Base-by-base conservation (phyloP, 176 grass and related monocot genomes). In the Luzula sylvatica region DNA sequence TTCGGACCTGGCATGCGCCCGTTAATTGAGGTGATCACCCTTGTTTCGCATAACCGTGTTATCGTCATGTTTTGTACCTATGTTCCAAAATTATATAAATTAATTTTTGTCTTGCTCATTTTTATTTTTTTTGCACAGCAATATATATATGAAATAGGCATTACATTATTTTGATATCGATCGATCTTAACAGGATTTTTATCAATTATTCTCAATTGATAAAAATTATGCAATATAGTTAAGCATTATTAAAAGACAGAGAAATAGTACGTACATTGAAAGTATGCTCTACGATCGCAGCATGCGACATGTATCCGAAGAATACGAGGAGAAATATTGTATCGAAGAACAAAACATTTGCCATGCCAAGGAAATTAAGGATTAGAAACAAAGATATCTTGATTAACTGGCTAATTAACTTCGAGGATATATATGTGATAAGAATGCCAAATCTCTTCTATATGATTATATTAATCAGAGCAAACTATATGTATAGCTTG, bases 231-330 rank as follows among this genome's bases (percentile, higher is more conserved):
- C n/a, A n/a, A n/a, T n/a, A n/a, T n/a, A n/a, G n/a, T n/a, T n/a
- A n/a, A 11, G 3, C 2, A 23, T n/a, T 35, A 35, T 44, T 0
- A 25, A n/a, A 72, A 45, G 43, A 59, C 1, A 26, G 26, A 15
- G 20, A 52, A 24, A 39, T 38, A 16, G 26, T 13, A 41, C 13
- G 23, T 15, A 89, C 86, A 57, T 56, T 68, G 50, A 89, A 89
- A 14, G 75, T 80, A 47, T 64, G 79, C 60, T 89, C 72, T 23
- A 89, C 75, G 11, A 72, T 42, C 9, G 56, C 72, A 42, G 70
- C 63, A 66, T 80, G 57, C 13, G 65, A 75, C 48, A 40, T 14
- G 14, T 13, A 53, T 60, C 42, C 61, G 21, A 61, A 8, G 19
- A 61, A 61, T 46, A 26, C 39, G 20, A 76, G 11, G 53, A 42